Evolutionary conservation across 306 rosid genomes (phyloP).

Genomic region (Ziziphus jujuba): DNA sequence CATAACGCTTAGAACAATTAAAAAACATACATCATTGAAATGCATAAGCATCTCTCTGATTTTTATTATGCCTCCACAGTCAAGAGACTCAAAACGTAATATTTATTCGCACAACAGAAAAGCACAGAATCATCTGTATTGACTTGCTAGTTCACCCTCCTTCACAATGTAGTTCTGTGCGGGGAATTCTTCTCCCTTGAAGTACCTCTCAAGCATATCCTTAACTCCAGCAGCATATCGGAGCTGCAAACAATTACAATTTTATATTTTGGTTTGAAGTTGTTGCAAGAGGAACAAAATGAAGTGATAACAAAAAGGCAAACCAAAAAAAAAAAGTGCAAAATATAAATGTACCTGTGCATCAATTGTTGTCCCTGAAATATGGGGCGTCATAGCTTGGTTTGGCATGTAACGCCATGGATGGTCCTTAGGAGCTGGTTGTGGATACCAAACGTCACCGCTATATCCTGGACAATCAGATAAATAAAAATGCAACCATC

Average conservation of each 20-base stretch:
- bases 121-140: constrained; percentile 54
- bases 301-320: not conserved
- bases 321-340: not conserved
- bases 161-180: constrained; percentile 90
- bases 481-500: constrained; percentile 5
- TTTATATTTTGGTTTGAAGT: constrained; percentile 6
- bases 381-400: constrained; percentile 98
- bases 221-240: constrained; percentile 92
- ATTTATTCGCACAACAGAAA: not conserved
- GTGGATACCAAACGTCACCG: constrained; percentile 95
- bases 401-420: constrained; percentile 99
- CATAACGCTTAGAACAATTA: not conserved
- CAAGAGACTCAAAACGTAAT: constrained; percentile 5
- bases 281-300: constrained; percentile 5
- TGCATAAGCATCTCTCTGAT: constrained; percentile 5
- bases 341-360: constrained; percentile 60
- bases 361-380: constrained; percentile 96
- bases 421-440: constrained; percentile 98
- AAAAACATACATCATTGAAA: not conserved
- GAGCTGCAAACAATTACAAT: constrained; percentile 42
- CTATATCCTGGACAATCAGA: constrained; percentile 63
- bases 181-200: constrained; percentile 89
- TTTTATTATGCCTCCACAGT: constrained; percentile 17
- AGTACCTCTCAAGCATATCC: constrained; percentile 91
- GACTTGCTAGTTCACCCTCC: constrained; percentile 86